phyloP scores from a whole-genome alignment of 2,329 filamentous ascomycete genomes.

The Cercospora zeae-maydis region DNA sequence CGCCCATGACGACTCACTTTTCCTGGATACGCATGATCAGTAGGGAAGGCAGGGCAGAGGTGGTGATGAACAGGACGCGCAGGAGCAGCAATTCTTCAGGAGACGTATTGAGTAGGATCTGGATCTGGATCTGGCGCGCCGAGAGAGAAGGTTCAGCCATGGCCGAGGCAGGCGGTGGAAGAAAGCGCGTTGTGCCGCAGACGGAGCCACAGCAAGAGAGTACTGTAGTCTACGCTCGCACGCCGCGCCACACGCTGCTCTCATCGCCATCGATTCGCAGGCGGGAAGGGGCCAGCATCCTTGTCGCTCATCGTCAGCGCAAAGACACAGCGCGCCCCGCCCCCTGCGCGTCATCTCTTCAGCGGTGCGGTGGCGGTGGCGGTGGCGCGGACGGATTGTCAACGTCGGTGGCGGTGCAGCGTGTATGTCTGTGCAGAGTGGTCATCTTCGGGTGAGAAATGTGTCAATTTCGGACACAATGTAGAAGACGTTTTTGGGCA shows the following conservation, averaged over 20 bases:
- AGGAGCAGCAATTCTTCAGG: neutral
- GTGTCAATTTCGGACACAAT: neutral
- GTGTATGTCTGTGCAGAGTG: neutral
- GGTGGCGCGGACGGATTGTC: neutral
- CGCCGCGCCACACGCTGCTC: neutral
- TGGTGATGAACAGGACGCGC: neutral
- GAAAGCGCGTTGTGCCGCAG: neutral
- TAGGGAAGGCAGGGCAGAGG: neutral
- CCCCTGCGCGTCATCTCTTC: neutral
- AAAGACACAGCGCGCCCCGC: neutral
- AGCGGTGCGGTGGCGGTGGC: neutral
- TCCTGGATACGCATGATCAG: neutral
- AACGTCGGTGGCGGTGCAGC: neutral
- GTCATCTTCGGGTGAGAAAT: neutral
- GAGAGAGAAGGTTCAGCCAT: neutral
- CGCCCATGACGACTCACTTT: neutral
- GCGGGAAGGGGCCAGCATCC: neutral
- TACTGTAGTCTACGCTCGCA: neutral
- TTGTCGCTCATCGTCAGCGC: neutral
- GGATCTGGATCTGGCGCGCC: neutral
- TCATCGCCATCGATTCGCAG: neutral
- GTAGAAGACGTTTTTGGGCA: neutral
- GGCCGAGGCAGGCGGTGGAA: constrained; percentile 3
- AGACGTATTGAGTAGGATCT: neutral
- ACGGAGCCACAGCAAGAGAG: neutral